Evolutionary conservation across 495 filamentous ascomycete genomes (phyloP), one percentile per base, ranked within the genome.

Genomic region (Tuber borchii): DNA sequence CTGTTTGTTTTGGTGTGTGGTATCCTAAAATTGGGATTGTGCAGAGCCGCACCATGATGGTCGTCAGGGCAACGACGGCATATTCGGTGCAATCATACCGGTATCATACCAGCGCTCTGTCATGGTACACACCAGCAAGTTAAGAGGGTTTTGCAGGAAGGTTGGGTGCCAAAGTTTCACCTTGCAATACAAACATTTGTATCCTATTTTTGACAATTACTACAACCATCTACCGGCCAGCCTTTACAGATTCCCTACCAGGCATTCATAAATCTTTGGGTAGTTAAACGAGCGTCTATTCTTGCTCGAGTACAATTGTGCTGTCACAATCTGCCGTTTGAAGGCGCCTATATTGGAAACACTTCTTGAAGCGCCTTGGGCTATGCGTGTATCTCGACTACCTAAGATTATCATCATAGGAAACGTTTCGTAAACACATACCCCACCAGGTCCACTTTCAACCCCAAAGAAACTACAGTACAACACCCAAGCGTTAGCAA

Each of bases 401-500:
- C 56, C 56, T 34, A 65, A 65, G n/a, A 31, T 19, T 34, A 65
- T 19, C 26, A 65, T 19, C 26, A 65, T 19, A 34, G 31, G 56
- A 34, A 34, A 65, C 12, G 56, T 19, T 65, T 65, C 56, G 26
- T 31, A 65, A 65, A 65, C 56, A 16, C 26, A 34, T 17, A 31
- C n/a, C 12, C 2, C 14, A 34, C 56, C 56, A 65, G 34, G 31
- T 5, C 16, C 22, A 22, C 31, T 20, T 31, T 72, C 46, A 79
- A 17, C 71, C 48, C 78, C 78, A 80, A 4, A 80, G 48, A 71
- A 80, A 80, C 39, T 65, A 19, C 14, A 26, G 51, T 5, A 19
- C 26, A 17, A 1, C 12, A 19, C 56, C 14, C 26, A 31, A 17
- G 31, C 4, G 26, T 65, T 31, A 65, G 56, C 56, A 65, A 65